These are phyloP conservation scores for Hymenoscyphus linearis DNA, from an alignment of 2,329 filamentous ascomycete species.

Conservation along the genomic window DNA sequence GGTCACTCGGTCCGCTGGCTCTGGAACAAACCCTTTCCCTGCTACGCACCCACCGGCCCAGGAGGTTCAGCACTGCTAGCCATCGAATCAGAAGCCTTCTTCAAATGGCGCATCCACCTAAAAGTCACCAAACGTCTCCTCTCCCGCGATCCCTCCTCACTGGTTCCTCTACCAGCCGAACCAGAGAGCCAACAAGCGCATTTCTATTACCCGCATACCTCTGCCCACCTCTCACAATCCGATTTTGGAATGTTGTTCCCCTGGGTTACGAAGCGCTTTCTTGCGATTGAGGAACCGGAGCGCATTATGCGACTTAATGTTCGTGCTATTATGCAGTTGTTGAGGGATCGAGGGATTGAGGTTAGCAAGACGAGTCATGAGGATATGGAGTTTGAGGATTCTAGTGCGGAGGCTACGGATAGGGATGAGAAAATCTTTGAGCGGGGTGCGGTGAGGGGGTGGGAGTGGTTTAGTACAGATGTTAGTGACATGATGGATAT, in stretches of 20 bases:
- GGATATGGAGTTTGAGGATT: constrained; percentile 34
- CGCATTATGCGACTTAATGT: constrained; percentile 54
- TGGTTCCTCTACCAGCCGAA: constrained; percentile 28
- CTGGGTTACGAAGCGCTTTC: constrained; percentile 56
- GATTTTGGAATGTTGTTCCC: constrained; percentile 83
- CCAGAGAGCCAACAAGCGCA: constrained; percentile 42
- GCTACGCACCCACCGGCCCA: constrained; percentile 49
- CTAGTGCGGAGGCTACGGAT: constrained; percentile 10
- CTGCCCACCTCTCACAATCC: constrained; percentile 77
- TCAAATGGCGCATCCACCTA: constrained; percentile 70
- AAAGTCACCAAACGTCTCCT: constrained; percentile 62
- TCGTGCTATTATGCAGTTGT: constrained; percentile 51
- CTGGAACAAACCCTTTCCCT: constrained; percentile 67
- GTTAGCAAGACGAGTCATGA: constrained; percentile 43
- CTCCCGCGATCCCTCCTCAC: constrained; percentile 46
- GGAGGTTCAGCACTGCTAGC: constrained; percentile 59
- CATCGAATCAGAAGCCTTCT: constrained; percentile 72
- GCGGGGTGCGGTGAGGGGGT: constrained; percentile 22
- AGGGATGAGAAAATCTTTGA: constrained; percentile 26
- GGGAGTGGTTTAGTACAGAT: constrained; percentile 28
- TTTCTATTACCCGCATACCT: constrained; percentile 68
- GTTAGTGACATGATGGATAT: constrained; percentile 16
- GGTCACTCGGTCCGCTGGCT: constrained; percentile 58
- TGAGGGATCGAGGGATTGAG: constrained; percentile 45
- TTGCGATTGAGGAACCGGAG: constrained; percentile 53